A percentile compares a stretch with the other conserved stretches of the same genome.
Evolutionary conservation across 257 asterid species (phyloP).

Genomic region (Solanum boliviense): DNA sequence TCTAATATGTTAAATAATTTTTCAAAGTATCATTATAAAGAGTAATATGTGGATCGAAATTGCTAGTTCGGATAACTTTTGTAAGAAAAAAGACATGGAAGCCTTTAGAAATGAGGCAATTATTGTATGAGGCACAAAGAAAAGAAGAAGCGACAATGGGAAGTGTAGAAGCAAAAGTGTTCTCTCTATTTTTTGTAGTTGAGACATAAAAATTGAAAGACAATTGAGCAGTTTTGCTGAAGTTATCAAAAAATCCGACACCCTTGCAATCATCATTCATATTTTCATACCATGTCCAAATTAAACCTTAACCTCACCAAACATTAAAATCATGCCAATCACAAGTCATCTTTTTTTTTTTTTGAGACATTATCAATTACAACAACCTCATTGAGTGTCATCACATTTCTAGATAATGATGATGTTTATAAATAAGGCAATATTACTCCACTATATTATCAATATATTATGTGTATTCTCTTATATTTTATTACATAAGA

Average conservation of each 20-base stretch:
- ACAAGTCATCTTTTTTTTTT: not conserved
- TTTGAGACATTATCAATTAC: not conserved
- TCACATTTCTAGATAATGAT: not conserved
- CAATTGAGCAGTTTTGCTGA: not conserved
- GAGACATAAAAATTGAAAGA: not conserved
- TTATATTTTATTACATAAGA: too few species aligned
- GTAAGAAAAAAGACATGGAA: not conserved
- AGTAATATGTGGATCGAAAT: not conserved
- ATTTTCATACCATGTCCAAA: not conserved
- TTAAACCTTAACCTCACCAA: not conserved
- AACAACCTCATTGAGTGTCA: not conserved
- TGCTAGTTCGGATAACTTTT: not conserved
- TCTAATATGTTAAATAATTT: not conserved
- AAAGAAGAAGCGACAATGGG: not conserved
- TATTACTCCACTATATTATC: not conserved
- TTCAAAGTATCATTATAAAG: not conserved
- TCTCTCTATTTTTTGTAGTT: not conserved
- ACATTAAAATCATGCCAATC: not conserved
- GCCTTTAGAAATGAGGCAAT: not conserved
- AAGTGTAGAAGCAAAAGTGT: not conserved
- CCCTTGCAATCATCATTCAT: not conserved
- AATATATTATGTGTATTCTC: not conserved
- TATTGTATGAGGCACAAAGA: not conserved
- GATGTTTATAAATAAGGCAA: not conserved
- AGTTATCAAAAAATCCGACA: not conserved